A percentile compares a stretch with the other conserved stretches of the same genome.
phyloP scores from a whole-genome alignment of 305 asterid species.

The Fraxinus floribunda region DNA sequence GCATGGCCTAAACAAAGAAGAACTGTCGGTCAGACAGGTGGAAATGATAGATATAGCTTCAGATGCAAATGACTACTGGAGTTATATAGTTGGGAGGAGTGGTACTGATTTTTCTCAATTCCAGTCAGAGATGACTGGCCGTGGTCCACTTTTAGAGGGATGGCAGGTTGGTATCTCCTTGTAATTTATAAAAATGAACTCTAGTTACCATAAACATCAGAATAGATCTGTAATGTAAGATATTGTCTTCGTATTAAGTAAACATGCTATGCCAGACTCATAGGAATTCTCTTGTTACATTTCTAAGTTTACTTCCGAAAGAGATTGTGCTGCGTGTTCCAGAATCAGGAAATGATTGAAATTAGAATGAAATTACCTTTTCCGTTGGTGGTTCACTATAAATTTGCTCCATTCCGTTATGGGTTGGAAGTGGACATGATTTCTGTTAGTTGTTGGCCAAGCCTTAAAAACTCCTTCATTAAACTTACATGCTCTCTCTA shows the following conservation, averaged over 20 bases:
- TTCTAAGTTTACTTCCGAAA: neutral
- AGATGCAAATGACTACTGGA: conserved; percentile 72
- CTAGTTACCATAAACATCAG: neutral
- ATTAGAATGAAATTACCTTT: neutral
- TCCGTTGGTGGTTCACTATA: neutral
- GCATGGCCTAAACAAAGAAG: conserved; percentile 63
- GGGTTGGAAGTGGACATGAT: neutral
- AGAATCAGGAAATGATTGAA: neutral
- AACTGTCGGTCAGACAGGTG: conserved; percentile 62
- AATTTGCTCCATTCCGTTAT: neutral
- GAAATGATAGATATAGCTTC: conserved; percentile 74
- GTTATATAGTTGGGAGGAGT: conserved; percentile 67
- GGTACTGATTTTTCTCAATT: conserved; percentile 59
- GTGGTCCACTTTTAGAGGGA: conserved; percentile 76
- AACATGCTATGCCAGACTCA: neutral
- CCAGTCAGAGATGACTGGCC: conserved; percentile 60
- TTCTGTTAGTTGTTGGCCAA: neutral
- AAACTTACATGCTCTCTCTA: neutral
- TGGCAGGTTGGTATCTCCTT: conserved; percentile 68
- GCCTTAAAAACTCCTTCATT: neutral
- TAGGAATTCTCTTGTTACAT: neutral
- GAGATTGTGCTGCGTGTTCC: neutral
- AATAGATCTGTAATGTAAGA: neutral
- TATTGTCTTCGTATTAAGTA: neutral
- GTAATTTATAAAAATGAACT: neutral